phyloP scores from a whole-genome alignment of 352 stramenopile genomes.

The Globisporangium perplexum region DNA sequence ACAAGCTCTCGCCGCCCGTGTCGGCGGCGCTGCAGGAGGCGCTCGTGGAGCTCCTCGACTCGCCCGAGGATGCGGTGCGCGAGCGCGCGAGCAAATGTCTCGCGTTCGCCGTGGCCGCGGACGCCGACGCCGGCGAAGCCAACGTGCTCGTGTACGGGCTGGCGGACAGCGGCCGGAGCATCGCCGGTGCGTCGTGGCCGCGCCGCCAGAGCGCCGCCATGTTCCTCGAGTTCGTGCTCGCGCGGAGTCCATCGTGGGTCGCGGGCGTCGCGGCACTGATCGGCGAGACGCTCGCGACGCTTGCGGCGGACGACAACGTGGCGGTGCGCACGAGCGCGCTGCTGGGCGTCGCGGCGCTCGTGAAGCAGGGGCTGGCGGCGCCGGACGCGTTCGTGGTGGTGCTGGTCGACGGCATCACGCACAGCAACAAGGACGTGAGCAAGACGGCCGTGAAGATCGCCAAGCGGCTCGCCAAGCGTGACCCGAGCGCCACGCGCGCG shows the following conservation, averaged over 20 bases:
- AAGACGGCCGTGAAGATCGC: constrained; percentile 64
- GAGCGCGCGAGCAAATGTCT: constrained; percentile 66
- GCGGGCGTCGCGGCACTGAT: constrained; percentile 20
- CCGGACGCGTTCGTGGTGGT: constrained; percentile 45
- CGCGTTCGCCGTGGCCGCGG: constrained; percentile 45
- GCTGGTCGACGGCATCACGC: constrained; percentile 49
- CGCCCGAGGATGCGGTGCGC: constrained; percentile 55
- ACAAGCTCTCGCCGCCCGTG: constrained; percentile 60
- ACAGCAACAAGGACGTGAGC: constrained; percentile 81
- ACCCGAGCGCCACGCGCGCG: constrained; percentile 43
- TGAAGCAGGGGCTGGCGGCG: constrained; percentile 40
- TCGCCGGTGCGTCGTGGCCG: constrained; percentile 38
- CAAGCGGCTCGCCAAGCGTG: constrained; percentile 69
- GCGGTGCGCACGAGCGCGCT: constrained; percentile 51
- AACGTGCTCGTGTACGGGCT: constrained; percentile 47
- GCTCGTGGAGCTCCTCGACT: constrained; percentile 60
- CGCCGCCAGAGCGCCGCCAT: constrained; percentile 59
- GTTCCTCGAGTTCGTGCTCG: constrained; percentile 50
- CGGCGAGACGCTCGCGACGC: constrained; percentile 23
- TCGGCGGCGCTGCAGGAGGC: constrained; percentile 49
- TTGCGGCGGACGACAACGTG: constrained; percentile 64
- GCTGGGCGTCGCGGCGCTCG: constrained; percentile 41
- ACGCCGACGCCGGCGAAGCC: constrained; percentile 26
- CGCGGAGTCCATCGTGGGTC: constrained; percentile 35
- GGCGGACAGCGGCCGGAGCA: constrained; percentile 20